A percentile compares a stretch with the other conserved stretches of the same genome.
Conservation (phyloP, 2,329 filamentous ascomycete genomes). For the Fusarium anguioides region DNA sequence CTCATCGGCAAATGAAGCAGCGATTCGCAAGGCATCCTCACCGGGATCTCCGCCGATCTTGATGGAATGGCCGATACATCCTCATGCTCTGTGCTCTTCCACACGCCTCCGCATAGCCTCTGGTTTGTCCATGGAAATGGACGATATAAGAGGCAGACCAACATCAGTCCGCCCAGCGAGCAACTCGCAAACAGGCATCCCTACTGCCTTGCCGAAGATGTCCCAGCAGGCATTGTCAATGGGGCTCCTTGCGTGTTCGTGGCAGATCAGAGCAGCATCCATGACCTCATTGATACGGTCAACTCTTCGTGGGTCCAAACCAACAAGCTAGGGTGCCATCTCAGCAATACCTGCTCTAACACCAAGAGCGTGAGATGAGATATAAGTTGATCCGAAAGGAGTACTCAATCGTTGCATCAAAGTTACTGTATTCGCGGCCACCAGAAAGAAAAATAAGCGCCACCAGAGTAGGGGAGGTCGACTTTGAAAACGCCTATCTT, state of each 20-base stretch:
- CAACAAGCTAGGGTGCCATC: slow-evolving; percentile 28
- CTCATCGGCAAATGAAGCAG: slow-evolving; percentile 29
- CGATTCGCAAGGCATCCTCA: slow-evolving; percentile 24
- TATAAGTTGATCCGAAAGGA: slow-evolving; percentile 33
- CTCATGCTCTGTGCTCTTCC: slow-evolving; percentile 17
- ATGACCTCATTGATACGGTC: slow-evolving; percentile 40
- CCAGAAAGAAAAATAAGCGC: slow-evolving; percentile 29
- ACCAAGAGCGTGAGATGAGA: slow-evolving; percentile 32
- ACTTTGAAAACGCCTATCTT: slow-evolving; percentile 36
- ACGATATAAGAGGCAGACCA: slow-evolving; percentile 33
- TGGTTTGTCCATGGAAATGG: slow-evolving; percentile 27
- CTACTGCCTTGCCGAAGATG: slow-evolving; percentile 30
- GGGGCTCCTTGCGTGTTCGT: slow-evolving; percentile 31
- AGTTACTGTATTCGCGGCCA: slow-evolving; percentile 29
- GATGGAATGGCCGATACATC: slow-evolving; percentile 29
- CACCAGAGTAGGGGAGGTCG: slow-evolving; percentile 27
- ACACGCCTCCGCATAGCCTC: slow-evolving; percentile 32
- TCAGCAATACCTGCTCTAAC: slow-evolving; percentile 33
- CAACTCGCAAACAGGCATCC: slow-evolving; percentile 36
- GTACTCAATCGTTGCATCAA: slow-evolving; percentile 37
- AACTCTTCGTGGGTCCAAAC: slow-evolving; percentile 22
- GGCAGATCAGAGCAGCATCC: slow-evolving; percentile 25
- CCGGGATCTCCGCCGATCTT: slow-evolving; percentile 31
- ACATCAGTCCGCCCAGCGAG: slow-evolving; percentile 29
- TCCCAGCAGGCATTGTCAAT: slow-evolving; percentile 39